Conservation (phyloP, 495 filamentous ascomycete genomes). For the Aspergillus funiculosus region DNA sequence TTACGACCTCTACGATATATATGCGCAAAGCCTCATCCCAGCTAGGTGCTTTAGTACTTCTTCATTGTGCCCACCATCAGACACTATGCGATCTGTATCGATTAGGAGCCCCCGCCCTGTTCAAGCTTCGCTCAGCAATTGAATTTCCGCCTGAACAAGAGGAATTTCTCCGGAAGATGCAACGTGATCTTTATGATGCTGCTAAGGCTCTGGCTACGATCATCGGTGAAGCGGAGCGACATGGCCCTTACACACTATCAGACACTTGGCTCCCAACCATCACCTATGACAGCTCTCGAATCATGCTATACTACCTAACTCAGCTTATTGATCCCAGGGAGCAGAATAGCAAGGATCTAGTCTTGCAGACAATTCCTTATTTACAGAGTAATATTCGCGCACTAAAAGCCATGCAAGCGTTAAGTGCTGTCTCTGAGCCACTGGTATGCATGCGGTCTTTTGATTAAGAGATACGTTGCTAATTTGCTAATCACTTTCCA, state of each 20-base stretch:
- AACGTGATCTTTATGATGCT: constrained; percentile 25
- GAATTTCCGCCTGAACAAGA: constrained; percentile 29
- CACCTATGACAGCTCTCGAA: constrained; percentile 30
- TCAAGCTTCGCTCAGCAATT: constrained; percentile 28
- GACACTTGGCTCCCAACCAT: constrained; percentile 36
- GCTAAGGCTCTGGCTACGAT: constrained; percentile 26
- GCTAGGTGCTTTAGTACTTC: constrained; percentile 26
- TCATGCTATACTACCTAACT: constrained; percentile 32
- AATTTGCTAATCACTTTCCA: not conserved
- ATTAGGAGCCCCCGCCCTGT: constrained; percentile 28
- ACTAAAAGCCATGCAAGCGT: constrained; percentile 22
- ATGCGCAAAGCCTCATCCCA: constrained; percentile 29
- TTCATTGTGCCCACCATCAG: constrained; percentile 30
- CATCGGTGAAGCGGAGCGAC: constrained; percentile 23
- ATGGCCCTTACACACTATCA: constrained; percentile 24
- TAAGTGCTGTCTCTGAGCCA: constrained; percentile 22
- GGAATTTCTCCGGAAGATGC: constrained; percentile 19
- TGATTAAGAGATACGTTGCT: not conserved
- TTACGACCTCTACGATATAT: constrained; percentile 27
- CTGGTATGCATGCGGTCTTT: constrained; percentile 3
- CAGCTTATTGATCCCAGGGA: constrained; percentile 28
- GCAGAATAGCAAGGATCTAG: constrained; percentile 19
- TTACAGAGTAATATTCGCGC: constrained; percentile 26
- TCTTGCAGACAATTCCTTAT: constrained; percentile 20
- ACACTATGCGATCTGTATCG: constrained; percentile 32